phyloP scores from a whole-genome alignment of 139 green algal species.

The Coelastrella sp. region DNA sequence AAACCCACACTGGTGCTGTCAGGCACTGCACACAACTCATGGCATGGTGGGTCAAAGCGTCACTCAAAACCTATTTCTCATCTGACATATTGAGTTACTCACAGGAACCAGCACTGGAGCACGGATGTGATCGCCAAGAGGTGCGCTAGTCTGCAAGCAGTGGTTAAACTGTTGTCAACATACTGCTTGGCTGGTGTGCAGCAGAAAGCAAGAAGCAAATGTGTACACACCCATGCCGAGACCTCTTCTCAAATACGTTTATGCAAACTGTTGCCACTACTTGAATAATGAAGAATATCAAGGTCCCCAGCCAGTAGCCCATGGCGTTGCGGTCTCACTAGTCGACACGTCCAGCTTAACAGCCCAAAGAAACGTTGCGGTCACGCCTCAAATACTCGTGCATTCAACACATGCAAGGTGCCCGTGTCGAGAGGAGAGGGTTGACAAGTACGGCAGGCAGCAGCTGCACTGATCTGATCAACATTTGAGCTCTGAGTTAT shows the following conservation, averaged over 20 bases:
- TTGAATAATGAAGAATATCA: slow-evolving; percentile 36
- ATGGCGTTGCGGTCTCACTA: background rate
- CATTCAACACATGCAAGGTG: background rate
- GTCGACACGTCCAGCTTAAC: background rate
- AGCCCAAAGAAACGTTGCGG: too few species aligned
- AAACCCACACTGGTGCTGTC: too few species aligned
- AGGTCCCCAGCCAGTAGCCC: slow-evolving; percentile 39
- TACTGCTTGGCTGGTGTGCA: too few species aligned
- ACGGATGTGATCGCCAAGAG: slow-evolving; percentile 23
- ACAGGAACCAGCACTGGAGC: slow-evolving; percentile 43
- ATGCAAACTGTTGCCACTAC: slow-evolving; percentile 32
- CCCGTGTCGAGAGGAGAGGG: too few species aligned
- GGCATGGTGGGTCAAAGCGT: too few species aligned
- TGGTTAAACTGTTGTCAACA: too few species aligned
- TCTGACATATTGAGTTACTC: too few species aligned
- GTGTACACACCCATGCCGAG: slow-evolving; percentile 13
- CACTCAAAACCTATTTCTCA: too few species aligned
- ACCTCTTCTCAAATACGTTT: slow-evolving; percentile 33
- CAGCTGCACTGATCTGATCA: too few species aligned
- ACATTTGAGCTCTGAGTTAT: too few species aligned
- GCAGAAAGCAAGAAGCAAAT: background rate
- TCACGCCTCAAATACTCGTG: background rate
- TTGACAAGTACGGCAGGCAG: too few species aligned
- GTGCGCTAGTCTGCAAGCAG: slow-evolving; percentile 24
- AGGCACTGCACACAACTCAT: too few species aligned